phyloP scores from a whole-genome alignment of 2,329 filamentous ascomycete genomes.

The Neonectria sp. region DNA sequence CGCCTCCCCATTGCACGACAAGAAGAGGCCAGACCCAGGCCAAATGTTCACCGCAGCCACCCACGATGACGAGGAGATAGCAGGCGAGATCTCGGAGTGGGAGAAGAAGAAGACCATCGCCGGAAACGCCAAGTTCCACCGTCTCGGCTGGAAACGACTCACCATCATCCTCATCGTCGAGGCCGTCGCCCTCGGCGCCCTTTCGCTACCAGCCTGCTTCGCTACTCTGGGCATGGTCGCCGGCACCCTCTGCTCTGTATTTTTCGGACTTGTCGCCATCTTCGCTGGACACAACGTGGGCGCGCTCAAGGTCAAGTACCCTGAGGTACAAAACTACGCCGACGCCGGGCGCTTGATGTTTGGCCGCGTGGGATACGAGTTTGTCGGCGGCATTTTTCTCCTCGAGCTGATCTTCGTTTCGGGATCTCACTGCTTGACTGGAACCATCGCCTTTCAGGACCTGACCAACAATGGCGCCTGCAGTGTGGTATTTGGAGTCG shows the following conservation, averaged over 20 bases:
- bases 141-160: constrained; percentile 29
- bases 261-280: constrained; percentile 28
- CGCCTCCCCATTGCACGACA: constrained; percentile 10
- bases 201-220: constrained; percentile 28
- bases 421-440: constrained; percentile 29
- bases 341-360: constrained; percentile 29
- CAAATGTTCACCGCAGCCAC: constrained; percentile 17
- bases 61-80: constrained; percentile 23
- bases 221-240: constrained; percentile 22
- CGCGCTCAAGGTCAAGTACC: constrained; percentile 30
- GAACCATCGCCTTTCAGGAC: constrained; percentile 29
- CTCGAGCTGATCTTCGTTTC: constrained; percentile 30
- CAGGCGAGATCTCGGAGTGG: constrained; percentile 29
- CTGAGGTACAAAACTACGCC: constrained; percentile 28
- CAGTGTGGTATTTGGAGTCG: constrained; percentile 24
- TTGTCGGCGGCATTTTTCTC: constrained; percentile 22
- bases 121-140: constrained; percentile 32
- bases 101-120: constrained; percentile 32
- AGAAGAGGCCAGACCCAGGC: constrained; percentile 18
- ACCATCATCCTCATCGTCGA: constrained; percentile 32
- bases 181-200: constrained; percentile 28
- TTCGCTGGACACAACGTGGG: constrained; percentile 29
- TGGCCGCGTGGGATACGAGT: constrained; percentile 25
- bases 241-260: constrained; percentile 15
- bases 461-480: constrained; percentile 28